Conservation (phyloP, 1,284 basidiomycete species). For the Cutaneotrichosporon sp. region DNA sequence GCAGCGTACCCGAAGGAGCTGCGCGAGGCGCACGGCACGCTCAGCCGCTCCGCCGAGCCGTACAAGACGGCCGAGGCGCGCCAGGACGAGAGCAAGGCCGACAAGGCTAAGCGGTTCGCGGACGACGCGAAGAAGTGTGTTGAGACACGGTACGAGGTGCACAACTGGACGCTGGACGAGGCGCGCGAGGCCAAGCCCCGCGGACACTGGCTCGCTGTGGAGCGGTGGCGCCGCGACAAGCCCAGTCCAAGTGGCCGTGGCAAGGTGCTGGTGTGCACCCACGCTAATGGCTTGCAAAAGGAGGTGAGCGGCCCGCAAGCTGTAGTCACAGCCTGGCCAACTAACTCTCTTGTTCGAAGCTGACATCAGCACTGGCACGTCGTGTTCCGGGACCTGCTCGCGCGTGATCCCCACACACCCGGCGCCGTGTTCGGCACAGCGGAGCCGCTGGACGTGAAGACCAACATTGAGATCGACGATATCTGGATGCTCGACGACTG, state of each 20-base stretch:
- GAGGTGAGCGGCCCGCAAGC: slow-evolving; percentile 58
- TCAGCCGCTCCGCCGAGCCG: slow-evolving; percentile 18
- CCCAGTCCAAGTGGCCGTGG: slow-evolving; percentile 5
- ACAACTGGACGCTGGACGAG: slow-evolving; percentile 7
- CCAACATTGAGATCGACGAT: slow-evolving; percentile 56
- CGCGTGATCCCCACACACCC: slow-evolving; percentile 4
- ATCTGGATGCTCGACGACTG: slow-evolving; percentile 73
- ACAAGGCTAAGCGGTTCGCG: slow-evolving; percentile 24
- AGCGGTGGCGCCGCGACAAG: slow-evolving; percentile 12
- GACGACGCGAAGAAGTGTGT: slow-evolving; percentile 2
- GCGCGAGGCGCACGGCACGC: slow-evolving; percentile 32
- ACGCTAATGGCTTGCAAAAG: slow-evolving; percentile 19
- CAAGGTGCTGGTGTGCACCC: slow-evolving; percentile 14
- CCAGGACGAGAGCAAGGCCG: slow-evolving; percentile 20
- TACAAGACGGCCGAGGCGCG: slow-evolving; percentile 12
- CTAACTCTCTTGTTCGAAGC: too few species aligned
- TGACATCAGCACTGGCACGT: slow-evolving; percentile 56
- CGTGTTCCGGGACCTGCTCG: slow-evolving; percentile 53
- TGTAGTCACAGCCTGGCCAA: slow-evolving; percentile 38
- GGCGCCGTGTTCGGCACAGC: slow-evolving; percentile 10
- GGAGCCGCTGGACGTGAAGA: neutral
- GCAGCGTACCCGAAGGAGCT: slow-evolving; percentile 59
- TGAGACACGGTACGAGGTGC: slow-evolving; percentile 5
- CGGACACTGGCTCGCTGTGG: slow-evolving; percentile 6
- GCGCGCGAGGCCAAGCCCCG: slow-evolving; percentile 32